Evolutionary conservation across 2,329 filamentous ascomycete species (phyloP).

Genomic region (Pestalotiopsis sp.): DNA sequence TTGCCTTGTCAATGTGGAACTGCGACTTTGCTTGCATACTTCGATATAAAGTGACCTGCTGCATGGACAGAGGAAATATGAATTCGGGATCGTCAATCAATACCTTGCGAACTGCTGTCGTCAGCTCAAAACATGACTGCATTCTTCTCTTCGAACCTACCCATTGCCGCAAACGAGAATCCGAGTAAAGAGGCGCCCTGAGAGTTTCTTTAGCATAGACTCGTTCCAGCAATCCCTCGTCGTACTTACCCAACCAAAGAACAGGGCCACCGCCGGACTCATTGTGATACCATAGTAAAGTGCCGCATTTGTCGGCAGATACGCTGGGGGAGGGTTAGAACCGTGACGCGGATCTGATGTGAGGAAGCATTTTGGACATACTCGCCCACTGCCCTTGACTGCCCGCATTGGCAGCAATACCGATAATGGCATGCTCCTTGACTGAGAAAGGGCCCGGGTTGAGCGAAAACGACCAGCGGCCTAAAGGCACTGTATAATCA

Average conservation of each 20-base stretch:
- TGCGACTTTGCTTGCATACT: conserved; percentile 3
- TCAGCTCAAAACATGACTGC: neutral
- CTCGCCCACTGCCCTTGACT: conserved; percentile 10
- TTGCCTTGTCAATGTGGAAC: neutral
- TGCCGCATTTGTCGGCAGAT: conserved; percentile 4
- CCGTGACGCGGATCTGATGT: neutral
- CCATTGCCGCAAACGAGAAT: conserved; percentile 10
- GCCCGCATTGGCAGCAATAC: conserved; percentile 42
- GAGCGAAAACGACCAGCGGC: conserved; percentile 47
- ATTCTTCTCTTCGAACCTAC: neutral
- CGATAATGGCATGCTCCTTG: conserved; percentile 59
- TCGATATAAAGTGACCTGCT: conserved; percentile 5
- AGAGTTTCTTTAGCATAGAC: neutral
- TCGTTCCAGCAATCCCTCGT: neutral
- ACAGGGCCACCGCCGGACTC: conserved; percentile 52
- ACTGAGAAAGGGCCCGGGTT: conserved; percentile 58
- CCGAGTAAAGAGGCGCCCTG: conserved; percentile 7
- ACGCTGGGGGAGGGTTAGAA: neutral
- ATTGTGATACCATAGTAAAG: conserved; percentile 56
- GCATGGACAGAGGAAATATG: conserved; percentile 10
- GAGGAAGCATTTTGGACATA: neutral
- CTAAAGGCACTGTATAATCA: conserved; percentile 45
- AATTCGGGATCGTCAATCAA: conserved; percentile 10
- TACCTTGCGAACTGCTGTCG: neutral
- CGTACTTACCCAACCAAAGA: conserved; percentile 52